phyloP scores from a whole-genome alignment of 2,329 filamentous ascomycete genomes.

The Venturia nashicola region DNA sequence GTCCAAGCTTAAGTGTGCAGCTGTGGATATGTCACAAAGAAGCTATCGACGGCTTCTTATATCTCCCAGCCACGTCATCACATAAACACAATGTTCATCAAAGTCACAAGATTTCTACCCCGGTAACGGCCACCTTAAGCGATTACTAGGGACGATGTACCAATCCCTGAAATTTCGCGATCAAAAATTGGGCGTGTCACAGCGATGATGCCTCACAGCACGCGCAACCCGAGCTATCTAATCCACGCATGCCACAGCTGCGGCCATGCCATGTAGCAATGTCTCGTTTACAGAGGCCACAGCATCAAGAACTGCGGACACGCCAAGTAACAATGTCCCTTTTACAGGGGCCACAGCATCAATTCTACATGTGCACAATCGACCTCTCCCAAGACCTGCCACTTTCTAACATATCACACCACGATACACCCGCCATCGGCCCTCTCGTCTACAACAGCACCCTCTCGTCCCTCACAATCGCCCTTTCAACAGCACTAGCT shows the following conservation, averaged over 20 bases:
- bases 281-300: neutral
- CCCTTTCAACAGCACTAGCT: neutral
- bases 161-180: no score
- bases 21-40: neutral
- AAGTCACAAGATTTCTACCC: no score
- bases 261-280: neutral
- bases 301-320: neutral
- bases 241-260: neutral
- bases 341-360: neutral
- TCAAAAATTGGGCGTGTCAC: no score
- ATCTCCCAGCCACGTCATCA: no score
- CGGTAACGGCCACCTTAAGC: no score
- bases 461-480: neutral
- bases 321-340: neutral
- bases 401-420: neutral
- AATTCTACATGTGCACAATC: neutral
- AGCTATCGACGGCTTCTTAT: no score
- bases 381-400: neutral
- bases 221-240: no score
- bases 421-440: neutral
- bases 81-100: no score
- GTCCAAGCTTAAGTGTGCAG: neutral
- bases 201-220: no score
- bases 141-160: no score
- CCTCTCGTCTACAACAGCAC: neutral